phyloP scores from a whole-genome alignment of 345 rosid genomes.

The Acer yangbiense region DNA sequence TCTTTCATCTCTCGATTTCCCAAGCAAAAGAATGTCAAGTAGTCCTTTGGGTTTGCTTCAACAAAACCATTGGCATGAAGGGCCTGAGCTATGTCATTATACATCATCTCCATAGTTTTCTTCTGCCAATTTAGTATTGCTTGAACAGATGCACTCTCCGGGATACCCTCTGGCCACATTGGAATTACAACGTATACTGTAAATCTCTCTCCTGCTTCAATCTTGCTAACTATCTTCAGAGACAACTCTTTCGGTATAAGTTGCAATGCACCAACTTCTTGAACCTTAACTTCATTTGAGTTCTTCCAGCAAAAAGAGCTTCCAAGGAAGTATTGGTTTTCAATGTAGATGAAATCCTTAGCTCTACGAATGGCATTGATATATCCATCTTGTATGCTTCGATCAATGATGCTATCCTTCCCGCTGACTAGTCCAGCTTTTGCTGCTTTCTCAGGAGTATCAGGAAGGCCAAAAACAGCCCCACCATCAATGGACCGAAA shows the following conservation, averaged over 20 bases:
- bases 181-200: slow-evolving; percentile 46
- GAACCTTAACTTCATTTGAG: slow-evolving; percentile 17
- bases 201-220: slow-evolving; percentile 52
- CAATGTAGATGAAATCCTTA: slow-evolving; percentile 48
- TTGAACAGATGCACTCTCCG: slow-evolving; percentile 51
- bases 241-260: slow-evolving; percentile 55
- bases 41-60: slow-evolving; percentile 46
- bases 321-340: slow-evolving; percentile 53
- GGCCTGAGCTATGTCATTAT: slow-evolving; percentile 41
- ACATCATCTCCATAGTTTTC: slow-evolving; percentile 63
- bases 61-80: slow-evolving; percentile 37
- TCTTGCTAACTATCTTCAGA: slow-evolving; percentile 48
- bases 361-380: slow-evolving; percentile 52
- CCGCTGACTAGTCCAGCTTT: slow-evolving; percentile 39
- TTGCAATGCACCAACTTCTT: slow-evolving; percentile 39
- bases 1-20: slow-evolving; percentile 43
- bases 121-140: slow-evolving; percentile 56
- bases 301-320: slow-evolving; percentile 51
- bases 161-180: slow-evolving; percentile 67
- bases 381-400: slow-evolving; percentile 56
- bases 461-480: slow-evolving; percentile 44
- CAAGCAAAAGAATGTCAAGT: slow-evolving; percentile 55
- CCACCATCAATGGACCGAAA: slow-evolving; percentile 54
- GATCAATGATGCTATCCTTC: slow-evolving; percentile 37
- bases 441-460: slow-evolving; percentile 36